Evolutionary conservation across 2,329 filamentous ascomycete genomes (phyloP), one percentile per base, ranked within the genome.

Genomic region (Tolypocladium ovalisporum): DNA sequence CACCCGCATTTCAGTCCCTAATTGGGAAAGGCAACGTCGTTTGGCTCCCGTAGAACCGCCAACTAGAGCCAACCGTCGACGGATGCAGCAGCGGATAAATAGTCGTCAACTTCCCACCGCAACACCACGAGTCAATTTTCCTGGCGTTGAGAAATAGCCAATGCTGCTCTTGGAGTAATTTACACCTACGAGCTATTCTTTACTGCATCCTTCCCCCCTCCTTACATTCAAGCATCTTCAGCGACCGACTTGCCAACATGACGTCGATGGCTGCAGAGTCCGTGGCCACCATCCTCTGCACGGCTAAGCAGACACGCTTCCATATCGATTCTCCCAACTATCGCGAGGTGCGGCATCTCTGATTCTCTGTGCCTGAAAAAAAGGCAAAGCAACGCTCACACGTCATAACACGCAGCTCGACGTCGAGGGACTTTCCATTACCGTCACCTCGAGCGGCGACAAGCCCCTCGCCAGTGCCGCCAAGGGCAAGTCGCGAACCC

Each of bases 341-440:
- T 68, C 78, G 74, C 58, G 83, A 86, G 73, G 83, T 85, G 68
- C 35, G 59, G 55, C 35, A 7, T n/a, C 4, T 39, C 9, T 9
- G 24, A 22, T 37, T 10, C 42, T 5, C 32, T 19, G 39, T 52
- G 36, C 17, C 36, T 8, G 5, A n/a, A 7, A 8, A n/a, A 7
- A 8, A 9, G 9, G 9, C 1, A 15, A 27, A 3, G 24, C n/a
- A 56, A 35, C 9, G 3, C 35, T 44, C 19, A 22, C 13, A 34
- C 8, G 37, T 22, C 32, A 29, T 29, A 4, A 13, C 15, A 35
- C 36, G 13, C 47, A 87, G 84, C 76, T 89, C 55, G 84, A 88
- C 59, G 80, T 92, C 47, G 86, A 89, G 61, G 87, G 87, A 52
- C 76, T 93, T n/a, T 83, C 78, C 58, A 87, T 92, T 60, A 80